These are phyloP conservation scores for Clitopilus hobsonii DNA, from an alignment of 768 basidiomycete genomes.

Conservation along the genomic window DNA sequence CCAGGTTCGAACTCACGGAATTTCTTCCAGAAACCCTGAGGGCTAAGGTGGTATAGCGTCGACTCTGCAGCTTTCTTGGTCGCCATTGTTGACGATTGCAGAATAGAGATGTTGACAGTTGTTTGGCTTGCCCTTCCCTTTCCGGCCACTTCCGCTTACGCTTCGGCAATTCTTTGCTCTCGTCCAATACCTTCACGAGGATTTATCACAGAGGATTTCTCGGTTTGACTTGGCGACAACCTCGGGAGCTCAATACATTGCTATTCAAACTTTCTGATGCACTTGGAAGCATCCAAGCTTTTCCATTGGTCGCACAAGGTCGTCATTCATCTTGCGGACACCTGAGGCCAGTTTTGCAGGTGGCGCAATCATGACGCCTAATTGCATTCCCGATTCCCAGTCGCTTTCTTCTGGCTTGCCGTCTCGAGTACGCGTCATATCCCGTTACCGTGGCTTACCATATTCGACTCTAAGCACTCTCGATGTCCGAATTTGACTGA, in stretches of 20 bases:
- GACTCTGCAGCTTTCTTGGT: constrained; percentile 81
- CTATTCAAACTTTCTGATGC: too few species aligned
- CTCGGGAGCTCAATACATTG: too few species aligned
- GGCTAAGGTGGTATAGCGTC: constrained; percentile 84
- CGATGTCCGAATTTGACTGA: background rate
- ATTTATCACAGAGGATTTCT: background rate
- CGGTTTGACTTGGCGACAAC: background rate
- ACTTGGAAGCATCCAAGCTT: too few species aligned
- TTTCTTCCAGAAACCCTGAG: constrained; percentile 95
- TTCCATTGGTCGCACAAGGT: too few species aligned
- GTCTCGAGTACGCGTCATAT: background rate
- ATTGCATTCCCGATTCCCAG: background rate
- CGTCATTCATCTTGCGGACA: background rate
- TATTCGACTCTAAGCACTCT: background rate
- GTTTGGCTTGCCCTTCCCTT: constrained; percentile 12
- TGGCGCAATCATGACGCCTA: background rate
- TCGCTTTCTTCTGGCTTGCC: background rate
- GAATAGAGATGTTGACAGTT: background rate
- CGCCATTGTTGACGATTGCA: constrained; percentile 41
- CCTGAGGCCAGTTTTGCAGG: background rate
- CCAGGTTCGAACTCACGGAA: constrained; percentile 53
- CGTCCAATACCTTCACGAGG: background rate
- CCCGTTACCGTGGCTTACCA: background rate
- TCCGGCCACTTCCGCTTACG: constrained; percentile 10
- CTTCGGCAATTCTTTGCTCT: background rate